Evolutionary conservation across 1,284 basidiomycete species (phyloP), one percentile per base, ranked within the genome.

Genomic region (Volvariella volvacea): DNA sequence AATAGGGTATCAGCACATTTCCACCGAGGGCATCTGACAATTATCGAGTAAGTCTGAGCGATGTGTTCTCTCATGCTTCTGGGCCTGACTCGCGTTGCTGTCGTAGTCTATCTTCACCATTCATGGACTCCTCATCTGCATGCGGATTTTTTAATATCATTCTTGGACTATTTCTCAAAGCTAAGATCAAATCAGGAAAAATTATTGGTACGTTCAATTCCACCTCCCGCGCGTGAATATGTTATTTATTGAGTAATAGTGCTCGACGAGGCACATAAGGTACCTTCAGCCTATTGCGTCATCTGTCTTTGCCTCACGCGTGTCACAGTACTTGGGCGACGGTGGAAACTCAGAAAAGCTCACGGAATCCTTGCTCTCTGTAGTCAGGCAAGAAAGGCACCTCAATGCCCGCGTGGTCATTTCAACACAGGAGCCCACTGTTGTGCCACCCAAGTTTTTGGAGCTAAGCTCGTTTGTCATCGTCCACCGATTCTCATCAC

Each of bases 331-430:
- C 12, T 28, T 28, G 25, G 25, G 25, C 25, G 38, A 34, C 39
- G 42, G 41, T 25, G 42, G 31, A 20, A 25, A 38, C 36, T 41
- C 34, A n/a, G 39, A 59, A 12, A 54, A 59, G 7, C 49, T 63
- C 20, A 63, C 60, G 2, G 54, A 60, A 20, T 57, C 59, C 3
- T 43, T 65, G 15, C 50, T 57, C 20, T 54, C 55, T n/a, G 51
- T 64, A 14, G 59, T 62, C 34, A 55, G 62, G 2, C 62, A 62
- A 43, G 61, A 64, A 47, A 56, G 63, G 8, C 63, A 65, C 50
- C 47, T 61, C 7, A 57, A 54, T 14, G 58, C 57, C 33, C 55
- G 63, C 1, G 52, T 65, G 12, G 39, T 65, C 32, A 60, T 64
- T 43, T 57, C 56, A 30, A 61, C 60, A 8, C 61, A 63, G 45